These are phyloP conservation scores for Rhinocladiella mackenziei DNA, from an alignment of 2,329 filamentous ascomycete genomes.

Conservation along the genomic window DNA sequence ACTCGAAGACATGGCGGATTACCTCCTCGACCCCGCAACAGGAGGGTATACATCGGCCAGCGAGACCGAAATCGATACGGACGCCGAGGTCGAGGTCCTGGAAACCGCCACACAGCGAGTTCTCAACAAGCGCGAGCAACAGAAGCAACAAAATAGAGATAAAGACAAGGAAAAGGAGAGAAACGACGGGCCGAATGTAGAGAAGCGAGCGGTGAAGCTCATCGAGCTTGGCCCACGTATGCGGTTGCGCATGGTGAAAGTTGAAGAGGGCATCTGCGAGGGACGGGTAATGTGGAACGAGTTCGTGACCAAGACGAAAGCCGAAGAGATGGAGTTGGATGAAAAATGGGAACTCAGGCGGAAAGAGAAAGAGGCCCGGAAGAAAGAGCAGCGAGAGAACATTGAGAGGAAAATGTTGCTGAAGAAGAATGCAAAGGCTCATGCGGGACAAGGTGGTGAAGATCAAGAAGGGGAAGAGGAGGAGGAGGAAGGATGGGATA, in stretches of 20 bases:
- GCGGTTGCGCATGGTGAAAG: slow-evolving; percentile 84
- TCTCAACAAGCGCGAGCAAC: slow-evolving; percentile 49
- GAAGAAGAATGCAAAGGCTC: slow-evolving; percentile 47
- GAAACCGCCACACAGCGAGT: slow-evolving; percentile 52
- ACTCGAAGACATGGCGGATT: slow-evolving; percentile 90
- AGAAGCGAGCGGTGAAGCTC: slow-evolving; percentile 84
- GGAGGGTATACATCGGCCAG: slow-evolving; percentile 90
- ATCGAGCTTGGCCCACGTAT: slow-evolving; percentile 89
- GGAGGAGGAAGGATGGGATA: slow-evolving; percentile 49
- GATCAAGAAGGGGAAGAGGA: slow-evolving; percentile 52
- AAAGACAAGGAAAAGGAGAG: slow-evolving; percentile 43
- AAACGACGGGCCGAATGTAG: slow-evolving; percentile 53
- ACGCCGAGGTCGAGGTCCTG: slow-evolving; percentile 87
- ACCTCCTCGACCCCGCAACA: slow-evolving; percentile 73
- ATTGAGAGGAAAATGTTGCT: slow-evolving; percentile 78
- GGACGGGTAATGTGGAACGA: slow-evolving; percentile 98
- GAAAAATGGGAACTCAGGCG: slow-evolving; percentile 73
- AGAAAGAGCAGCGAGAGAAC: slow-evolving; percentile 81
- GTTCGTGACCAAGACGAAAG: slow-evolving; percentile 77
- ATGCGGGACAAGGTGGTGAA: slow-evolving; percentile 43
- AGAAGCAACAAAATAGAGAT: slow-evolving; percentile 37
- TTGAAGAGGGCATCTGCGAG: slow-evolving; percentile 86
- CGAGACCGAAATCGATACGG: slow-evolving; percentile 88
- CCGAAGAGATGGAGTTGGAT: slow-evolving; percentile 74
- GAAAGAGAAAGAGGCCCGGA: slow-evolving; percentile 76